A percentile compares a stretch with the other conserved stretches of the same genome.
Evolutionary conservation across 1,284 basidiomycete species (phyloP).

Genomic region (Peniophora sp.): DNA sequence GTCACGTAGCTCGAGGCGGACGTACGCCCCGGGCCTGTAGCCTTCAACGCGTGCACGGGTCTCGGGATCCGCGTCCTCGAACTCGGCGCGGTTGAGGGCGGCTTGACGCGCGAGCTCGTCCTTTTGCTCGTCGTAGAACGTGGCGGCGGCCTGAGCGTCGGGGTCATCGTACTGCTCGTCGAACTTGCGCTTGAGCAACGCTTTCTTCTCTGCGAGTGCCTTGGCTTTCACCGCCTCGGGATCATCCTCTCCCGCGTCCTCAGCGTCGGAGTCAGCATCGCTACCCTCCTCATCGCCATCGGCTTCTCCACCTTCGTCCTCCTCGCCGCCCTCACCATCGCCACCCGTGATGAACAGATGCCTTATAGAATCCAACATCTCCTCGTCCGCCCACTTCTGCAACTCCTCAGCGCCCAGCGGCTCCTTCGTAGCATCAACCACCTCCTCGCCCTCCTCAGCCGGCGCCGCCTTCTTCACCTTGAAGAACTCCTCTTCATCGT

Average conservation of each 20-base stretch:
- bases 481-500: conserved; percentile 74
- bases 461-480: conserved; percentile 37
- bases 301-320: conserved; percentile 31
- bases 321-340: conserved; percentile 38
- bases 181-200: conserved; percentile 88
- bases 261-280: conserved; percentile 13
- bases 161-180: conserved; percentile 96
- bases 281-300: conserved; percentile 20
- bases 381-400: conserved; percentile 78
- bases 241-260: conserved; percentile 14
- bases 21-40: conserved; percentile 86
- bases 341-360: conserved; percentile 88
- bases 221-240: conserved; percentile 39
- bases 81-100: conserved; percentile 81
- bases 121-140: conserved; percentile 91
- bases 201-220: conserved; percentile 81
- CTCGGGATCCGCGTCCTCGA: conserved; percentile 73
- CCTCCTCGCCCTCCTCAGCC: conserved; percentile 37
- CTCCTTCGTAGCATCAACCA: conserved; percentile 69
- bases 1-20: conserved; percentile 80
- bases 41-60: conserved; percentile 85
- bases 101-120: conserved; percentile 86
- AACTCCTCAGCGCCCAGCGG: conserved; percentile 40
- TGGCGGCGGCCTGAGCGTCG: conserved; percentile 58
- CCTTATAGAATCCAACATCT: conserved; percentile 80